A percentile compares a stretch with the other conserved stretches of the same genome.
Evolutionary conservation across 2,329 filamentous ascomycete species (phyloP).

Genomic region (Colletotrichum zoysiae): DNA sequence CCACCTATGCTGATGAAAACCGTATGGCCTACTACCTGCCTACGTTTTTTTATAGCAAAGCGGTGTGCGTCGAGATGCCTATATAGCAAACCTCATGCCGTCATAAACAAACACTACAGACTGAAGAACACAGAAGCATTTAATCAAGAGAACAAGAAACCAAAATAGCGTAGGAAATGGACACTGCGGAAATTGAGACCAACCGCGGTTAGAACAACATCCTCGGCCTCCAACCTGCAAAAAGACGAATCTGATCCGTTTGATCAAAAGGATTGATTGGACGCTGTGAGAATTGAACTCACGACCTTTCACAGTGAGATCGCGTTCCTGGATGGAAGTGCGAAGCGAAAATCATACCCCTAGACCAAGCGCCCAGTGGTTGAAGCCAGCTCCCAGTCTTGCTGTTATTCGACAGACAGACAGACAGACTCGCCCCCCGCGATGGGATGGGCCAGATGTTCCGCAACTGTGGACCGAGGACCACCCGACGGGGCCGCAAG

Average conservation of each 20-base stretch:
- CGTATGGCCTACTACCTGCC: neutral
- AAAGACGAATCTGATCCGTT: neutral
- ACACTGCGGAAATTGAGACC: neutral
- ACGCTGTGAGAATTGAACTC: constrained; percentile 41
- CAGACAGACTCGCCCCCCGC: fast-evolving
- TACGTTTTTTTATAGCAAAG: neutral
- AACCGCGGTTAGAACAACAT: neutral
- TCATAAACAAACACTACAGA: neutral
- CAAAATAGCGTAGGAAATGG: too few relatives aligned
- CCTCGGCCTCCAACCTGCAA: neutral
- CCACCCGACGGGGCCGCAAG: constrained; percentile 8
- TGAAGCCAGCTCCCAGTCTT: fast-evolving
- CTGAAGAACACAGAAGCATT: neutral
- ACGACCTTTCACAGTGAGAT: constrained; percentile 29
- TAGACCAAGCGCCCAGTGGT: constrained; percentile 37
- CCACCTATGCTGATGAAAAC: neutral
- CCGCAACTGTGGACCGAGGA: constrained; percentile 4
- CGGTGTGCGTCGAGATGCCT: neutral
- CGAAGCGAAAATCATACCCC: constrained; percentile 41
- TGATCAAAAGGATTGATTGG: constrained; percentile 19
- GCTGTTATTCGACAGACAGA: neutral
- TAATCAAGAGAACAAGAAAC: too few relatives aligned
- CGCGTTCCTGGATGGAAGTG: neutral
- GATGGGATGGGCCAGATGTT: neutral
- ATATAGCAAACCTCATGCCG: neutral